Evolutionary conservation across 2,329 filamentous ascomycete species (phyloP), one percentile per base, ranked within the genome.

Genomic region (Phialophora chinensis): DNA sequence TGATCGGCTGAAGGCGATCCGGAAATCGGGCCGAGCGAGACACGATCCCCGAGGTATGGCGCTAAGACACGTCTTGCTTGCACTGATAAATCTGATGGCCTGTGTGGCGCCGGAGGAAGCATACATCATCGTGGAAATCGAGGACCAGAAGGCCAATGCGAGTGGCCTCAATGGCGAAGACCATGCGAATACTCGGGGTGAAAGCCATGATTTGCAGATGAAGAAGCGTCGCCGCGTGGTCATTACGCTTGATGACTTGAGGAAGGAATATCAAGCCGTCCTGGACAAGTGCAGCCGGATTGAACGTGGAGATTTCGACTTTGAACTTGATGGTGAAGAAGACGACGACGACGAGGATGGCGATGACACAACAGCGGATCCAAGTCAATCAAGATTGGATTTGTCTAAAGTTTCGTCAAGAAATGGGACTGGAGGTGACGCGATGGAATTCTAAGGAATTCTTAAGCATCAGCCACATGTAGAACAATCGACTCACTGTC

Each of bases 1-100:
- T 42, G 69, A 73, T 53, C 71, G 69, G 20, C 67, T 72, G 23
- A 73, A 74, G 4, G 70, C 76, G 42, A 74, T 77, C 12, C 77
- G 77, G 56, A 76, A 80, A 67, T 70, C 66, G 11, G 65, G 68
- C 12, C 61, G 69, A 23, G 68, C 67, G n/a, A 63, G 70, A 53
- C 76, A 77, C 38, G 80, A 81, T 65, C 79, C 81, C 1, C 81
- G 84, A 55, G 85, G 86, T 68, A 84, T 85, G 66, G 83, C 83
- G 44, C 75, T 88, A 55, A 74, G 80, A 55, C 87, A 91, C 72
- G 90, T 92, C 74, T 95, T 96, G 73, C 82, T 98, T n/a, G 85
- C 93, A 68, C 86, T 99, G 53, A 96, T 99, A 81, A 99, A 99
- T 76, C 90, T 92, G 0, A 83, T 99, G 67, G 92, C 91, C 71